A percentile compares a stretch with the other conserved stretches of the same genome.
phyloP scores from a whole-genome alignment of 768 basidiomycete genomes.

The Termitomyces bulborhizus region DNA sequence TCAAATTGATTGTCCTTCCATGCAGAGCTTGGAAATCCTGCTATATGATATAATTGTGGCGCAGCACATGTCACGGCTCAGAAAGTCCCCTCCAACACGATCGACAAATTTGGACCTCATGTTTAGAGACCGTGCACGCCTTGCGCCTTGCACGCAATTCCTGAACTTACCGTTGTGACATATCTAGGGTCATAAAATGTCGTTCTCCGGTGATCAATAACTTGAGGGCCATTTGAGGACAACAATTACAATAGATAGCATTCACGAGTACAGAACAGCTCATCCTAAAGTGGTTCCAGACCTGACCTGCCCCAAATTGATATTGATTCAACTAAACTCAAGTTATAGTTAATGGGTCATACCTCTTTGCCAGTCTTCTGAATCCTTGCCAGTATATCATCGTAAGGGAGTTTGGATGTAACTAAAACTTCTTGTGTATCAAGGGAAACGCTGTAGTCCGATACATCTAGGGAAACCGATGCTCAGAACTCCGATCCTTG shows the following conservation, averaged over 20 bases:
- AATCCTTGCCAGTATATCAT: constrained; percentile 64
- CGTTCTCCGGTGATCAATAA: not conserved
- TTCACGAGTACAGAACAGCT: constrained; percentile 5
- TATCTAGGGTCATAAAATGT: not conserved
- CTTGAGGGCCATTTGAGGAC: not conserved
- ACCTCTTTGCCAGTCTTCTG: constrained; percentile 94
- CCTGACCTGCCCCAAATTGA: constrained; percentile 21
- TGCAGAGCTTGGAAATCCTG: no score
- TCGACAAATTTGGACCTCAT: no score
- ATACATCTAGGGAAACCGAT: constrained; percentile 36
- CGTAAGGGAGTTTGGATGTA: constrained; percentile 52
- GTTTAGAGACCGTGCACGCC: no score
- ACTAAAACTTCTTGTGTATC: constrained; percentile 72
- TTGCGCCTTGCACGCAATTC: no score
- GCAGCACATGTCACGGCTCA: no score
- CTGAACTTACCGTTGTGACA: no score
- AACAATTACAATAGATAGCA: not conserved
- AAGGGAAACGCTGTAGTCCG: constrained; percentile 54
- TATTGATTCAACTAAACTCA: not conserved
- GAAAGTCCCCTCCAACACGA: no score
- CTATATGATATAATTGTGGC: no score
- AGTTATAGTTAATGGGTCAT: constrained; percentile 7
- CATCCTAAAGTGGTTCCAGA: constrained; percentile 42
- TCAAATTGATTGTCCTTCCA: no score
- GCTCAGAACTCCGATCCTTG: not conserved